Percentiles rank a stretch among this genome's conserved stretches.
Conservation (phyloP, 2,329 filamentous ascomycete species). For the Fusarium chaquense region DNA sequence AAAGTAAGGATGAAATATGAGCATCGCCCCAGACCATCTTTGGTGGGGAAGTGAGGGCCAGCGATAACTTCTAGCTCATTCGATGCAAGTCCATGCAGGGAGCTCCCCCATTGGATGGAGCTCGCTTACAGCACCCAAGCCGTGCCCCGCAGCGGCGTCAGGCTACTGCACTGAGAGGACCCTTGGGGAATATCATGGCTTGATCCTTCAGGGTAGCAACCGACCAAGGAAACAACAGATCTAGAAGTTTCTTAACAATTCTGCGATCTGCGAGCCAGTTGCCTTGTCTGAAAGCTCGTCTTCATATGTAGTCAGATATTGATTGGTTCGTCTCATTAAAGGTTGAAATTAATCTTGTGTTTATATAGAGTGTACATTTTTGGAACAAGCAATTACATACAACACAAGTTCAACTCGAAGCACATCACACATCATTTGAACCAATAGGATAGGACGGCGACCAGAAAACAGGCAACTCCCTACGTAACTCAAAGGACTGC, state of each 20-base stretch:
- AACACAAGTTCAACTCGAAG: too few relatives aligned
- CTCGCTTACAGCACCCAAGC: slow-evolving; percentile 12
- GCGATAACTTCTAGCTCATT: slow-evolving; percentile 59
- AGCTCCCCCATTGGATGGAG: slow-evolving; percentile 49
- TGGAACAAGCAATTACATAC: too few relatives aligned
- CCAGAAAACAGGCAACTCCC: too few relatives aligned
- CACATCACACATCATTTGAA: too few relatives aligned
- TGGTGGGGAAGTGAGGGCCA: slow-evolving; percentile 51
- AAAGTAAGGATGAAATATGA: slow-evolving; percentile 40
- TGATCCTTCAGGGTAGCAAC: slow-evolving; percentile 36
- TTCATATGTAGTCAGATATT: not conserved
- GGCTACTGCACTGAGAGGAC: slow-evolving; percentile 35
- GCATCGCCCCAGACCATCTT: slow-evolving; percentile 42
- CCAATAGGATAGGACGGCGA: too few relatives aligned
- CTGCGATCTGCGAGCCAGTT: not conserved
- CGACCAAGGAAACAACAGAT: slow-evolving; percentile 9
- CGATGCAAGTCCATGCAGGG: slow-evolving; percentile 52
- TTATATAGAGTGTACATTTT: too few relatives aligned
- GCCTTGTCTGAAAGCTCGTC: not conserved
- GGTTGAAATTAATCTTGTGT: not conserved
- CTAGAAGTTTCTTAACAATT: slow-evolving; percentile 31
- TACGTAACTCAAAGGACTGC: too few relatives aligned
- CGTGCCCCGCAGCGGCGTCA: slow-evolving; percentile 30
- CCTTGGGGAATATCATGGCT: slow-evolving; percentile 11
- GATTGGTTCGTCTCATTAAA: not conserved